Percentiles rank a stretch among this genome's conserved stretches.
phyloP scores from a whole-genome alignment of 257 asterid genomes.

The Solanum pennellii region DNA sequence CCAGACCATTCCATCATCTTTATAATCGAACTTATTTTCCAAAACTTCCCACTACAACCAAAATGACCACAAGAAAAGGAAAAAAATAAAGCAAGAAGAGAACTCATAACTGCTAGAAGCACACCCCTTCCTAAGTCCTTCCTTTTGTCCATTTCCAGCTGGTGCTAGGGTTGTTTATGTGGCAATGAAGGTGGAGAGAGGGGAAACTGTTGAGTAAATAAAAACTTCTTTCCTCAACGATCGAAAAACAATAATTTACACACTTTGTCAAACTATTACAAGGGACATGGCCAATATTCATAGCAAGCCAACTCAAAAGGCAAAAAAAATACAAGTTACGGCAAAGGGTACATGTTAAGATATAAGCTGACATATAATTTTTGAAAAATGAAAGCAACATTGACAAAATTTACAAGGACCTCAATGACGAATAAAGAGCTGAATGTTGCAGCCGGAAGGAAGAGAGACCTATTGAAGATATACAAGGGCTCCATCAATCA shows the following conservation, averaged over 20 bases:
- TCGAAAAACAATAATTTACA: background rate
- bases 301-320: background rate
- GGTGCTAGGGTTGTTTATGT: background rate
- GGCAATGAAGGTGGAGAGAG: background rate
- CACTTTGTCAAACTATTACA: background rate
- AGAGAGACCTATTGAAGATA: background rate
- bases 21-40: background rate
- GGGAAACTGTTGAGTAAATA: background rate
- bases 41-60: background rate
- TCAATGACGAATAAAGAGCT: background rate
- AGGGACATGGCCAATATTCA: background rate
- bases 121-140: background rate
- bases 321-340: background rate
- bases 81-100: background rate
- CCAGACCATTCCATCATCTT: background rate
- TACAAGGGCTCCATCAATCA: slow-evolving; percentile 10
- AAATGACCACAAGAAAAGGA: background rate
- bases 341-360: background rate
- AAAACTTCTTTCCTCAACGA: background rate
- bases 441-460: background rate
- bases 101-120: background rate
- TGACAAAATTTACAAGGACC: slow-evolving; percentile 24
- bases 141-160: background rate
- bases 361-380: background rate
- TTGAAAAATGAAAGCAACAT: slow-evolving; percentile 3